Evolutionary conservation across 2,329 filamentous ascomycete species (phyloP), one percentile per base, ranked within the genome.

Genomic region (Ceratocystis smalleyi): DNA sequence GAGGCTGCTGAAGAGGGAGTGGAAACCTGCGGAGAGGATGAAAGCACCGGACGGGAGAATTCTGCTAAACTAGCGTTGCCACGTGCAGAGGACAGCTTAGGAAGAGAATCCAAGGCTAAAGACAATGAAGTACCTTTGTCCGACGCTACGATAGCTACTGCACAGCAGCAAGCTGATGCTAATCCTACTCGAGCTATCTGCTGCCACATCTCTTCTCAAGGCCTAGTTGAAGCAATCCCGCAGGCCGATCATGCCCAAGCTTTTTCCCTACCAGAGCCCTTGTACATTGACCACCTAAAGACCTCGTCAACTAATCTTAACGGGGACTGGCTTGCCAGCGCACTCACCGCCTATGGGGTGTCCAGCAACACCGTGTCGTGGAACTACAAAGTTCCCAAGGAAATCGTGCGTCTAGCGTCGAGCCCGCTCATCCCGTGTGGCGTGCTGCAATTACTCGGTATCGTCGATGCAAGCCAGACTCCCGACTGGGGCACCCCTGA

Each of bases 331-430:
- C 84, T 84, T 67, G 79, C 81, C 32, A 79, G 77, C 66, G 78
- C 77, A 1, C 77, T 77, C 0, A 84, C 82, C 0, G 82, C 82
- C 0, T 78, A 80, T 65, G 78, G 79, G 22, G 81, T 79, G 1
- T 75, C 77, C 0, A 78, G 75, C 61, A 76, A 79, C 68, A 83
- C 81, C 0, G 75, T 83, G 8, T 74, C 85, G 2, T 85, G 82
- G 82, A 81, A 79, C 69, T 84, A 83, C 73, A 77, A 77, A 64
- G 82, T 84, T 59, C 81, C 82, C 0, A 75, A 79, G 22, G 75
- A 77, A 2, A 72, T 84, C 3, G 69, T 83, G 1, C 67, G 73
- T 0, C 81, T 85, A 65, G 72, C 80, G 1, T 75, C 78, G 7
- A 76, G 75, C 35, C 77, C 79, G 19, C 79, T 79, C 0, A 77